Conservation (phyloP, 768 basidiomycete genomes). For the Lyophyllum atratum region DNA sequence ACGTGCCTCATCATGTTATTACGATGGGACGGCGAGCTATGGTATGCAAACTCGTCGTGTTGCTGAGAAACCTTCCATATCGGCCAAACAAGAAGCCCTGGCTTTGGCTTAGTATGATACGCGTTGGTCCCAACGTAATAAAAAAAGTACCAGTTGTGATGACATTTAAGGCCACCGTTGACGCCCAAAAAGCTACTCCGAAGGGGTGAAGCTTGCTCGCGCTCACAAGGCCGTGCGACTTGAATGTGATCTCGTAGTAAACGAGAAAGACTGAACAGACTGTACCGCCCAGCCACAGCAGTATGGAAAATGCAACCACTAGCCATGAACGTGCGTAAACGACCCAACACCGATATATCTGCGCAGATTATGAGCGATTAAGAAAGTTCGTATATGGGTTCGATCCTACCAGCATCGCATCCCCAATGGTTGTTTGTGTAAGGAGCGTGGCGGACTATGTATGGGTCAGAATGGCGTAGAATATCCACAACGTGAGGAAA, state of each 20-base stretch:
- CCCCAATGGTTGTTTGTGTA: conserved; percentile 16
- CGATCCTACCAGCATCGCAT: conserved; percentile 18
- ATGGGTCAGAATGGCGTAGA: not conserved
- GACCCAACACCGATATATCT: conserved; percentile 13
- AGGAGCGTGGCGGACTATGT: conserved; percentile 13
- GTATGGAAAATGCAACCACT: not conserved
- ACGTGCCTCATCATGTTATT: conserved; percentile 5
- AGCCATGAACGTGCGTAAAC: conserved; percentile 1
- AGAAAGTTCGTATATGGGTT: too few relatives aligned
- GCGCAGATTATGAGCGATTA: not conserved
- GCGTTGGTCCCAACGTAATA: too few relatives aligned
- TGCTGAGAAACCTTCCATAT: conserved; percentile 5
- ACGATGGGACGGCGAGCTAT: not conserved
- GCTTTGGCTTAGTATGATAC: not conserved
- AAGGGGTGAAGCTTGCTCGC: conserved; percentile 10
- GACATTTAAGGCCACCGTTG: conserved; percentile 16
- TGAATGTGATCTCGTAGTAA: conserved; percentile 10
- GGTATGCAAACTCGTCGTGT: conserved; percentile 5
- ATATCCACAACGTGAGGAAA: not conserved
- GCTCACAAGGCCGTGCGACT: conserved; percentile 7
- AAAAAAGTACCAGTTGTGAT: conserved; percentile 14
- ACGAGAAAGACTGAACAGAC: conserved; percentile 7
- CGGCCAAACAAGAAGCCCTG: conserved; percentile 6
- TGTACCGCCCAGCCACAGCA: not conserved
- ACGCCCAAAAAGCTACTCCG: conserved; percentile 16